phyloP scores from a whole-genome alignment of 495 filamentous ascomycete species.

The Penicillium ochrochloron region DNA sequence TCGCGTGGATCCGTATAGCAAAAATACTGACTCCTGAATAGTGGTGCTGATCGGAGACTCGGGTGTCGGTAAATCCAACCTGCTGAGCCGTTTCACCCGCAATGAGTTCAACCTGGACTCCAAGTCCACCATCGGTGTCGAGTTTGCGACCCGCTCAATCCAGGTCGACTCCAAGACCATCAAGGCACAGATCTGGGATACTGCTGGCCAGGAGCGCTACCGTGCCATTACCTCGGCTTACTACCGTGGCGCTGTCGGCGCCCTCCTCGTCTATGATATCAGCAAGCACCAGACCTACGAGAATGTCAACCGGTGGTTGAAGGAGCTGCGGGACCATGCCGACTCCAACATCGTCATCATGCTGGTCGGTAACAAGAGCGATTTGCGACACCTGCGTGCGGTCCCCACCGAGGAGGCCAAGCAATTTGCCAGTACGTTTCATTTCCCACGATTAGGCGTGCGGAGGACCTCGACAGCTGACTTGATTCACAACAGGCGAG shows the following conservation, averaged over 20 bases:
- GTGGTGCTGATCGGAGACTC: slow-evolving; percentile 99
- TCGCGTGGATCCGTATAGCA: not conserved
- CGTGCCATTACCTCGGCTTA: slow-evolving; percentile 99
- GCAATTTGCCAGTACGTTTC: slow-evolving; percentile 86
- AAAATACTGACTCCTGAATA: slow-evolving; percentile 45
- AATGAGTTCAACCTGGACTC: slow-evolving; percentile 99
- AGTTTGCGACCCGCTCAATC: slow-evolving; percentile 98
- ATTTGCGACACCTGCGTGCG: slow-evolving; percentile 97
- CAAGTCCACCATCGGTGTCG: slow-evolving; percentile 99
- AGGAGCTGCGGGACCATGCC: slow-evolving; percentile 96
- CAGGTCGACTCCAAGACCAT: slow-evolving; percentile 99
- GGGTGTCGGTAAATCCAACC: slow-evolving; percentile 99
- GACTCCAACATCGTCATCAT: slow-evolving; percentile 99
- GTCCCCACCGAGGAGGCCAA: slow-evolving; percentile 99
- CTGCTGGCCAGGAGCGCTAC: slow-evolving; percentile 97
- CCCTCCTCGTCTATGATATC: slow-evolving; percentile 98
- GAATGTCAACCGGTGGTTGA: slow-evolving; percentile 98
- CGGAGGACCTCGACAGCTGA: slow-evolving; percentile 2
- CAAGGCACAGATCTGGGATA: slow-evolving; percentile 99
- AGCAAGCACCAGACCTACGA: slow-evolving; percentile 99
- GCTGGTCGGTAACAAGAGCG: slow-evolving; percentile 99
- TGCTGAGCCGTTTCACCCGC: slow-evolving; percentile 98
- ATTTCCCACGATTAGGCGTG: not conserved
- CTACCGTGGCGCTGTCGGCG: slow-evolving; percentile 96
- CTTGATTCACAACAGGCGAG: slow-evolving; percentile 24